phyloP scores from a whole-genome alignment of 352 stramenopile genomes.

The Phytophthora idaei region DNA sequence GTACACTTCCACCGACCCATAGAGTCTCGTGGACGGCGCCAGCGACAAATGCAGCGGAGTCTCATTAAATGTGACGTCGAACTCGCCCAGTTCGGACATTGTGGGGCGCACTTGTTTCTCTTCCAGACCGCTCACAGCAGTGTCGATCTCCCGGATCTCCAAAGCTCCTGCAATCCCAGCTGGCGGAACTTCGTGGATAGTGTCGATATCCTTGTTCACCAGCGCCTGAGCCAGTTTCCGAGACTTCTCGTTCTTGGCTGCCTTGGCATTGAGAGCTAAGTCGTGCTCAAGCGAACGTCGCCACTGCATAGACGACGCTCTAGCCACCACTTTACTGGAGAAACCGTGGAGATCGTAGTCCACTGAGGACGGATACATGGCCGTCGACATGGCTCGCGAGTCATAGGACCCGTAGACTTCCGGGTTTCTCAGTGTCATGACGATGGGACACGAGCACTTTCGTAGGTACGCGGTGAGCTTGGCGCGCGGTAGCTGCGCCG shows the following conservation, averaged over 20 bases:
- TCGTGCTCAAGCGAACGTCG: slow-evolving; percentile 62
- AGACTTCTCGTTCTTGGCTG: slow-evolving; percentile 19
- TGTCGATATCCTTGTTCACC: slow-evolving; percentile 21
- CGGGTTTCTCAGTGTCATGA: slow-evolving; percentile 70
- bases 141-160: slow-evolving; percentile 27
- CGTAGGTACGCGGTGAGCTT: slow-evolving; percentile 51
- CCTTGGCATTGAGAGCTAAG: slow-evolving; percentile 46
- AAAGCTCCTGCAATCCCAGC: slow-evolving; percentile 23
- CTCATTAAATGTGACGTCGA: slow-evolving; percentile 58
- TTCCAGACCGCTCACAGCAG: slow-evolving; percentile 24
- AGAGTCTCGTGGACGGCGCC: slow-evolving; percentile 71
- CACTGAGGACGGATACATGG: slow-evolving; percentile 73
- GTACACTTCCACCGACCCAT: slow-evolving; percentile 78
- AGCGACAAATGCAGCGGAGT: slow-evolving; percentile 57
- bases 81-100: slow-evolving; percentile 63
- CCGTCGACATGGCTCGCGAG: slow-evolving; percentile 65
- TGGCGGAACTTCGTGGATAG: slow-evolving; percentile 15
- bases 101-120: slow-evolving; percentile 9
- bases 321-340: slow-evolving; percentile 47
- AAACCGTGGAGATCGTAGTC: slow-evolving; percentile 53
- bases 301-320: slow-evolving; percentile 74
- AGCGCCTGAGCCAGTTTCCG: slow-evolving; percentile 39
- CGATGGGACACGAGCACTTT: slow-evolving; percentile 55
- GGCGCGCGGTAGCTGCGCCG: slow-evolving; percentile 55
- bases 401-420: slow-evolving; percentile 64